A percentile compares a stretch with the other conserved stretches of the same genome.
phyloP scores from a whole-genome alignment of 2,329 filamentous ascomycete species.

The Penicillium crustosum region DNA sequence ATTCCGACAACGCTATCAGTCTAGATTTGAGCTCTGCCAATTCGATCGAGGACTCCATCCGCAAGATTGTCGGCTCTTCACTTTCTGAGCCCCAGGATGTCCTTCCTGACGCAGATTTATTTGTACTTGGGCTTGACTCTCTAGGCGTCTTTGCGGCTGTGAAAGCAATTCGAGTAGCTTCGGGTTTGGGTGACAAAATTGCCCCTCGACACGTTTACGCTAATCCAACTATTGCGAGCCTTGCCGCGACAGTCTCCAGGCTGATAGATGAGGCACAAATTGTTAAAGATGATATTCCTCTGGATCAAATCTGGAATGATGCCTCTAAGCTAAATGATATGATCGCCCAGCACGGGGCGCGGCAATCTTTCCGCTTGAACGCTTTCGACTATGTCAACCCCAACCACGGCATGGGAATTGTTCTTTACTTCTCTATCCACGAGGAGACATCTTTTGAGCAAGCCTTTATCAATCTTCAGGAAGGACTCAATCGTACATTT shows the following conservation, averaged over 20 bases:
- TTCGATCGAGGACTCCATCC: background rate
- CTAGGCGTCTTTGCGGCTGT: background rate
- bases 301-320: background rate
- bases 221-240: background rate
- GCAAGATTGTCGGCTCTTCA: background rate
- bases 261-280: background rate
- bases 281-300: background rate
- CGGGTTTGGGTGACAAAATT: background rate
- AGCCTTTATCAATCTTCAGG: background rate
- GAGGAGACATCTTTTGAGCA: background rate
- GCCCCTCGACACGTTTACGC: background rate
- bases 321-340: background rate
- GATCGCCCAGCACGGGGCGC: background rate
- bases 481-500: background rate
- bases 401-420: background rate
- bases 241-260: background rate
- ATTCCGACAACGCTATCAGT: background rate
- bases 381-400: background rate
- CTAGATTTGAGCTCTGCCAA: background rate
- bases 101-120: background rate
- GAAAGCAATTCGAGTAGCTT: background rate
- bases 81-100: background rate
- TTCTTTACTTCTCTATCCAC: background rate
- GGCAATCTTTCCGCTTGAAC: background rate
- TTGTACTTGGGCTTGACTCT: background rate